Evolutionary conservation across 108 stramenopile genomes (phyloP), one percentile per base, ranked within the genome.

Genomic region (Cafeteria roenbergensis): DNA sequence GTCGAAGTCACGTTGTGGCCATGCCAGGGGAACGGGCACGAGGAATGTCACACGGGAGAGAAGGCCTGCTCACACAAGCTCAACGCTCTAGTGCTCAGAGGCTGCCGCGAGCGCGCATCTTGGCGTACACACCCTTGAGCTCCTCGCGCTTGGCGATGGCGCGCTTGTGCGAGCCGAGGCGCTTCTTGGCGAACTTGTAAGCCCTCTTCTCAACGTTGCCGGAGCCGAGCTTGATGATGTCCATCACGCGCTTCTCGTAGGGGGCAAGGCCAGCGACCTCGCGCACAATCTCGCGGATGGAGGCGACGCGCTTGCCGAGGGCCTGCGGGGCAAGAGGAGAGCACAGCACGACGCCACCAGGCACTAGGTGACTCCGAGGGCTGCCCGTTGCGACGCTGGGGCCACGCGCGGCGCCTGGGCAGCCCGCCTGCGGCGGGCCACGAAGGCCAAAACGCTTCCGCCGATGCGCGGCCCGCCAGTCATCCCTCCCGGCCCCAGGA

Each of bases 141-240:
- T 94, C 90, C 78, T 99, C 97, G 66, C 97, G 84, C 87, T 99
- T 99, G 71, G 78, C 82, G 57, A 95, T 51, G 6, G 97, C 97
- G 66, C 97, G 89, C 80, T 90, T 93, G 94, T 99, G 94, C 68
- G 86, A 86, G 31, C 97, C 97, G 70, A 98, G 84, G 70, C 92
- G 84, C 70, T 88, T 76, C 92, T 99, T 99, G 85, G 97, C 94
- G 69, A 90, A 94, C 80, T 96, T 96, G 93, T 99, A 99, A 75
- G 95, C 80, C 61, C 93, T 85, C 91, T 99, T 99, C 64, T 99
- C 97, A 25, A 92, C 91, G 55, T 86, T 77, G 51, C 85, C 83
- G 64, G 95, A 94, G 48, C 93, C 91, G 36, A 91, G 90, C 87
- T 95, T 95, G 89, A 99, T 92, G 92, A 99, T 92, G 85, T 99